These are phyloP conservation scores for Barnettozyma populi DNA, from an alignment of 805 yeast species.

Conservation along the genomic window DNA sequence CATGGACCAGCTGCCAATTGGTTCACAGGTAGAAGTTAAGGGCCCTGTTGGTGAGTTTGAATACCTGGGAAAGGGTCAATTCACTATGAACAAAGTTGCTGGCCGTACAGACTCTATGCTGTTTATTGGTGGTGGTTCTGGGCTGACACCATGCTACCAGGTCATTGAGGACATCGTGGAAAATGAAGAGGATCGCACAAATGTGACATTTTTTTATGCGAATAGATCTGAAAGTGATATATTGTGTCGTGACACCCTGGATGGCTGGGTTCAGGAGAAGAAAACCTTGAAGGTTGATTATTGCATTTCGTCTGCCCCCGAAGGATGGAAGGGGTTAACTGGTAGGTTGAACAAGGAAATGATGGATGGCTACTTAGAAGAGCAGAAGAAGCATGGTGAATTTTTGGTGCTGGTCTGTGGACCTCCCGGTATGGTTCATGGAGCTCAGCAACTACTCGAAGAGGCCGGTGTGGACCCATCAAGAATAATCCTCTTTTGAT, in stretches of 20 bases:
- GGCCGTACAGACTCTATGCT: slow-evolving; percentile 29
- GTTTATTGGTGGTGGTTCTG: slow-evolving; percentile 77
- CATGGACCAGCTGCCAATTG: slow-evolving; percentile 29
- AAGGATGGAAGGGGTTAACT: slow-evolving; percentile 45
- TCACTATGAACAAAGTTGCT: slow-evolving; percentile 26
- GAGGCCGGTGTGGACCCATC: slow-evolving; percentile 42
- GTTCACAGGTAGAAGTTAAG: slow-evolving; percentile 58
- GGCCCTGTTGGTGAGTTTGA: slow-evolving; percentile 73
- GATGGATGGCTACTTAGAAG: slow-evolving; percentile 41
- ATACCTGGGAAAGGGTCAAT: slow-evolving; percentile 41
- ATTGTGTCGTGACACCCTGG: slow-evolving; percentile 25
- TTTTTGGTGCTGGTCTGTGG: slow-evolving; percentile 63
- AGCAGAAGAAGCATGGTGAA: slow-evolving; percentile 36
- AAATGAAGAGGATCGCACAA: slow-evolving; percentile 54
- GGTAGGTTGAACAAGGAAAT: slow-evolving; percentile 55
- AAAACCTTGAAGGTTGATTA: slow-evolving; percentile 59
- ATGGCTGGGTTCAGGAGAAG: slow-evolving; percentile 49
- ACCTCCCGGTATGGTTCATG: slow-evolving; percentile 61
- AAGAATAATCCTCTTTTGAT: slow-evolving; percentile 19
- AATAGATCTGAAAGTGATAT: slow-evolving; percentile 71
- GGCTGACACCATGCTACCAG: slow-evolving; percentile 83
- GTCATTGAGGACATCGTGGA: slow-evolving; percentile 63
- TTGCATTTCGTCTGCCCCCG: slow-evolving; percentile 45
- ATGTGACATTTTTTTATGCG: slow-evolving; percentile 55
- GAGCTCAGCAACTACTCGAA: slow-evolving; percentile 40